Evolutionary conservation across 306 rosid species (phyloP).

Genomic region (Trifolium fragiferum): DNA sequence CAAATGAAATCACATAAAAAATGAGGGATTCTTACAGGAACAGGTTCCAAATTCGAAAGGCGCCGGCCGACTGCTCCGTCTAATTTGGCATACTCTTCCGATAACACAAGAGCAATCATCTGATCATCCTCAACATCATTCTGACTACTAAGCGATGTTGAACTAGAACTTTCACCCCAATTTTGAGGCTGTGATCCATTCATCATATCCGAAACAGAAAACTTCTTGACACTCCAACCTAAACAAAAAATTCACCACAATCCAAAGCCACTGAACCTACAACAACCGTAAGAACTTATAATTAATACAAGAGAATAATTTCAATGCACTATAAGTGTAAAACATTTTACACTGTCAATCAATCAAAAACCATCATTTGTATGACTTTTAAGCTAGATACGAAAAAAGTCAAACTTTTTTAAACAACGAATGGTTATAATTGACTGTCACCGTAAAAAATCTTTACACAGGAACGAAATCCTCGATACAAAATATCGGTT

Average conservation of each 20-base stretch:
- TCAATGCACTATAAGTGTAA: too few relatives aligned
- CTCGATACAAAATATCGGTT: not conserved
- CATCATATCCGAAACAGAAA: conserved; percentile 42
- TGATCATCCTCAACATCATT: conserved; percentile 67
- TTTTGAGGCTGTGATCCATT: conserved; percentile 44
- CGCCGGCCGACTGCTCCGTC: conserved; percentile 70
- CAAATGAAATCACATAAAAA: not conserved
- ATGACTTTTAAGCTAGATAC: too few relatives aligned
- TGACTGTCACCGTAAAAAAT: too few relatives aligned
- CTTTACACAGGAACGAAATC: too few relatives aligned
- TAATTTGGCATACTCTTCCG: conserved; percentile 84
- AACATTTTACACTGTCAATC: too few relatives aligned
- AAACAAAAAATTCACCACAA: not conserved
- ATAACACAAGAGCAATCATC: conserved; percentile 76
- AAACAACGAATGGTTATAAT: too few relatives aligned
- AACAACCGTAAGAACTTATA: conserved; percentile 1
- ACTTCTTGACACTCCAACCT: conserved; percentile 4
- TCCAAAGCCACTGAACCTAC: conserved; percentile 34
- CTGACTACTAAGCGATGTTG: conserved; percentile 67
- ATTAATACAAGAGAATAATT: not conserved
- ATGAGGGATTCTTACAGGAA: conserved; percentile 55
- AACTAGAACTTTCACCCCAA: conserved; percentile 66
- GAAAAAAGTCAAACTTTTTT: too few relatives aligned
- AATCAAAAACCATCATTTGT: too few relatives aligned
- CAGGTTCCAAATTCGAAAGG: conserved; percentile 73